Evolutionary conservation across 345 rosid genomes (phyloP).

Genomic region (Turnera subulata): DNA sequence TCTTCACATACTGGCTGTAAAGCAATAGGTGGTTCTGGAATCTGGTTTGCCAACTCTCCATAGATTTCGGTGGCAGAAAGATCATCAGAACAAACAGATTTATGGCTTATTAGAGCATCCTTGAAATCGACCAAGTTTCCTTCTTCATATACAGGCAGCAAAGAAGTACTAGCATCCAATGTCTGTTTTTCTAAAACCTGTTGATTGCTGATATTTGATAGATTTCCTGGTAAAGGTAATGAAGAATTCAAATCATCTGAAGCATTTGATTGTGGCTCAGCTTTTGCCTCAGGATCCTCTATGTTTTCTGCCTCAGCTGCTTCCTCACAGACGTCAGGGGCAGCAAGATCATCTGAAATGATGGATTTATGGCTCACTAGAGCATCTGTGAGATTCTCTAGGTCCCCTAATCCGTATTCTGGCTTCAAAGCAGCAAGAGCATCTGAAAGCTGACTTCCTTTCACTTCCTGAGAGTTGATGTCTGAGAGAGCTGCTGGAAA

Average conservation of each 20-base stretch:
- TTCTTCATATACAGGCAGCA: conserved; percentile 1
- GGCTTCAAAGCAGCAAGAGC: too few relatives aligned
- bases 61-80: neutral
- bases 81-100: neutral
- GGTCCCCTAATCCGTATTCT: too few relatives aligned
- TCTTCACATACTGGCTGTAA: too few relatives aligned
- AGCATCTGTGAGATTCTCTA: too few relatives aligned
- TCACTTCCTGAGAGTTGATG: too few relatives aligned
- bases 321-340: too few relatives aligned
- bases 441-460: too few relatives aligned
- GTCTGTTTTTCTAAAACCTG: conserved; percentile 27
- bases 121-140: neutral
- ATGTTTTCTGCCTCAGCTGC: conserved; percentile 13
- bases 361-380: too few relatives aligned
- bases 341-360: too few relatives aligned
- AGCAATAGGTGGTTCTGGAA: neutral
- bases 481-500: too few relatives aligned
- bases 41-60: conserved; percentile 14
- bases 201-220: conserved; percentile 8
- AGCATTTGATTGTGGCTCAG: too few relatives aligned
- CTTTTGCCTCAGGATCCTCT: conserved; percentile 5
- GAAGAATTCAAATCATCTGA: conserved; percentile 3
- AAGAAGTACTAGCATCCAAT: neutral
- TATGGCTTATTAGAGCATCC: neutral
- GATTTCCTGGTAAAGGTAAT: conserved; percentile 10